phyloP scores from a whole-genome alignment of 2,329 filamentous ascomycete species.

The Neofusicoccum sp. region DNA sequence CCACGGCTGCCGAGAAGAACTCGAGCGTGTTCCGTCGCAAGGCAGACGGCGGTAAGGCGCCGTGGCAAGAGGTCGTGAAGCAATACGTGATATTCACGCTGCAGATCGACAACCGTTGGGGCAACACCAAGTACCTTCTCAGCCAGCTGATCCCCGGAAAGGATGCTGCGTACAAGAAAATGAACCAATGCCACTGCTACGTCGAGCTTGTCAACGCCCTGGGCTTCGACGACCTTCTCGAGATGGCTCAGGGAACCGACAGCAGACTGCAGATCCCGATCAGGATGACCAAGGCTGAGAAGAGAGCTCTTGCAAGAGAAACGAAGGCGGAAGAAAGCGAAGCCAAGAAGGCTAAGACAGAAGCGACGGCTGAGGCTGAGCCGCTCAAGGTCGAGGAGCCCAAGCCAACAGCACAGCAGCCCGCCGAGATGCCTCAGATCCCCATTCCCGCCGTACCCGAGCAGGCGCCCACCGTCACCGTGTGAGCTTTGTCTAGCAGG shows the following conservation, averaged over 20 bases:
- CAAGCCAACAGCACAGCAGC: background rate
- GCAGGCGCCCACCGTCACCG: background rate
- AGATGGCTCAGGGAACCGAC: slow-evolving; percentile 66
- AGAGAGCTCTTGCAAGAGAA: slow-evolving; percentile 9
- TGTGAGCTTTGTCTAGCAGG: background rate
- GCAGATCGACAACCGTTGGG: slow-evolving; percentile 78
- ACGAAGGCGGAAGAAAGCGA: background rate
- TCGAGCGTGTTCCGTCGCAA: slow-evolving; percentile 76
- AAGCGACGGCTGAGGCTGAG: background rate
- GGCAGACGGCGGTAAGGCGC: slow-evolving; percentile 66
- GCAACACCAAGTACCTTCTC: slow-evolving; percentile 91
- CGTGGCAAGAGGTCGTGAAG: slow-evolving; percentile 75
- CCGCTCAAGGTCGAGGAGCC: background rate
- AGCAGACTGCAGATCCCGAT: slow-evolving; percentile 43
- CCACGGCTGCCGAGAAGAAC: slow-evolving; percentile 87
- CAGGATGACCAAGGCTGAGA: slow-evolving; percentile 11
- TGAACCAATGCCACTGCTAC: slow-evolving; percentile 70
- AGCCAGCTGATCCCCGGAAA: slow-evolving; percentile 84
- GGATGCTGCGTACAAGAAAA: slow-evolving; percentile 58
- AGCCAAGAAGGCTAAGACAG: slow-evolving; percentile 1
- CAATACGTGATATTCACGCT: slow-evolving; percentile 72
- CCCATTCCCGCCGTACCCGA: background rate
- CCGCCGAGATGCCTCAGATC: background rate
- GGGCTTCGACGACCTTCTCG: slow-evolving; percentile 61
- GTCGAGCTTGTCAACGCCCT: slow-evolving; percentile 64